phyloP scores from a whole-genome alignment of 148 eudicot species.

The Cornus controversa region DNA sequence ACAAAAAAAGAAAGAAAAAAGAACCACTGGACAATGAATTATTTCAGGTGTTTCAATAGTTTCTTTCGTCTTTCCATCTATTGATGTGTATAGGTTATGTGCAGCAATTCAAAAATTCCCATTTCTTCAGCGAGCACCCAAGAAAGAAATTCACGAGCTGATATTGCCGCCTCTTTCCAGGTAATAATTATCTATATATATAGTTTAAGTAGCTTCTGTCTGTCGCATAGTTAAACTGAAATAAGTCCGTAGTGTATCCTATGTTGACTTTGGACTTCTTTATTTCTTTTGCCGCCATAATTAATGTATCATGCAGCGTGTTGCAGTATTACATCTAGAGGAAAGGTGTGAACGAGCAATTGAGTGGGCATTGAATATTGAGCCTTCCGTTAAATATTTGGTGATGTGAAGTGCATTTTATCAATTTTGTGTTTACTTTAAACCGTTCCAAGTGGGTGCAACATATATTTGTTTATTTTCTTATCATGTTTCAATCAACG shows the following conservation, averaged over 20 bases:
- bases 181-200: constrained; percentile 24
- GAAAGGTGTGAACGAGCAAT: constrained; percentile 92
- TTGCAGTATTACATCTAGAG: constrained; percentile 91
- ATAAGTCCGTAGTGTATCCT: neutral
- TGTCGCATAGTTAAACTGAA: neutral
- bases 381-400: constrained; percentile 79
- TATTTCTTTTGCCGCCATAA: neutral
- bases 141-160: constrained; percentile 80
- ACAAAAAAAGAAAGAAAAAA: too few species aligned
- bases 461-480: constrained; percentile 1
- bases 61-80: neutral
- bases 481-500: neutral
- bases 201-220: neutral
- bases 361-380: constrained; percentile 86
- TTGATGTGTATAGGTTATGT: constrained; percentile 14
- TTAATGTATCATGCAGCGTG: constrained; percentile 51
- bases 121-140: constrained; percentile 65
- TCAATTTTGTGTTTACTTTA: neutral
- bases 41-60: neutral
- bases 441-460: neutral
- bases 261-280: neutral
- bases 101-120: constrained; percentile 73
- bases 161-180: constrained; percentile 98
- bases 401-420: constrained; percentile 33
- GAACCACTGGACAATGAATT: neutral